Base-by-base conservation (phyloP, 2,329 filamentous ascomycete species). In the Trichothecium sympodiale region DNA sequence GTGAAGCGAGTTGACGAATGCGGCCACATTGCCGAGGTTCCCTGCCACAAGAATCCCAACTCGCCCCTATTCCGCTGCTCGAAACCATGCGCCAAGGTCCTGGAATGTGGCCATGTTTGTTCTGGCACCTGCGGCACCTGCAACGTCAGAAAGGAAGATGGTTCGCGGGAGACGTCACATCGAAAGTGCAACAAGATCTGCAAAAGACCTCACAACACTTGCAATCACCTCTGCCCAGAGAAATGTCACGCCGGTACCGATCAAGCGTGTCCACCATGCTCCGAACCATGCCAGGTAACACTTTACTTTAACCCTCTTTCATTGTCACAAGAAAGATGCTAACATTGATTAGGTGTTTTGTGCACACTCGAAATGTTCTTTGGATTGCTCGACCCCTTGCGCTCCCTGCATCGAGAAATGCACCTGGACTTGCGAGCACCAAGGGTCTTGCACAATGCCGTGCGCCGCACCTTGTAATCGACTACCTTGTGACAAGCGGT, bases 391-490 rank as follows among this genome's bases (percentile, higher is more conserved):
- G n/a, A n/a, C n/a, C n/a, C n/a, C n/a, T n/a, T n/a, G n/a, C n/a
- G n/a, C n/a, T n/a, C n/a, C n/a, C n/a, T n/a, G n/a, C n/a, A n/a
- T n/a, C n/a, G n/a, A n/a, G n/a, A n/a, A n/a, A n/a, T n/a, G n/a
- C n/a, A n/a, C n/a, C n/a, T n/a, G n/a, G n/a, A n/a, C n/a, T n/a
- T n/a, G n/a, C n/a, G n/a, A n/a, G n/a, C n/a, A n/a, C n/a, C n/a
- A n/a, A n/a, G n/a, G n/a, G 26, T 56, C 44, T 2, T 71, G 66
- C 35, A 53, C 52, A 1, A 63, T 75, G 61, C 72, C 73, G 3
- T 84, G 80, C 41, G 75, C 76, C 1, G 79, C 71, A 0, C 79
- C 80, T 0, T 86, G 80, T 48, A 62, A 81, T 42, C 69, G 74
- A 55, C 47, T 83, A 0, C 81, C 80, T 2, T 86, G 80, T 49